Evolutionary conservation across 441 rosid genomes (phyloP).

Genomic region (Aleurites moluccanus): DNA sequence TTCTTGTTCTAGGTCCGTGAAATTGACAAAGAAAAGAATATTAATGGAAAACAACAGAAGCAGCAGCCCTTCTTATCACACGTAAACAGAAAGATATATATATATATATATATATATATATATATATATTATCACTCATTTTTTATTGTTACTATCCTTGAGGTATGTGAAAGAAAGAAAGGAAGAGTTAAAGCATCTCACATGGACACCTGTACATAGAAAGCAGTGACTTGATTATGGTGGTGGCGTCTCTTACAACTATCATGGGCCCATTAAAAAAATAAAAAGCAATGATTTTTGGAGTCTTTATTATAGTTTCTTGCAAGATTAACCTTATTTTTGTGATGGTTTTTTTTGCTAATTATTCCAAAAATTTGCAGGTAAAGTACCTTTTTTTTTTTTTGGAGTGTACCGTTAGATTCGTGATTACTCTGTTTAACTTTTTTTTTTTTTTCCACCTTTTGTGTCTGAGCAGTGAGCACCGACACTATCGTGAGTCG

Average conservation of each 20-base stretch:
- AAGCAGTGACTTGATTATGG: slow-evolving; percentile 21
- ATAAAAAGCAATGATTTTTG: neutral
- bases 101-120: neutral
- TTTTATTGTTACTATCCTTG: neutral
- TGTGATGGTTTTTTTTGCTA: neutral
- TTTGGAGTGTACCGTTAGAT: slow-evolving; percentile 4
- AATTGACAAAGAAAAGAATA: neutral
- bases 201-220: slow-evolving; percentile 27
- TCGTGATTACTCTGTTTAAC: neutral
- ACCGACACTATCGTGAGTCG: neutral
- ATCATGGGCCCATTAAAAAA: slow-evolving; percentile 7
- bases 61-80: slow-evolving; percentile 12
- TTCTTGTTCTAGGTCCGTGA: neutral
- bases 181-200: slow-evolving; percentile 22
- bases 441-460: too few relatives aligned
- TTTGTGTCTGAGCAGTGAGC: neutral
- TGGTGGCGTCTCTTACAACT: slow-evolving; percentile 19
- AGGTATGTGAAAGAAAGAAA: slow-evolving; percentile 17
- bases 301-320: neutral
- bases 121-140: neutral
- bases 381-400: neutral
- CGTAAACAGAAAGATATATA: neutral
- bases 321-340: neutral
- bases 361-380: neutral
- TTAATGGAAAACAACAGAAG: slow-evolving; percentile 17